Conservation (phyloP, 176 grass and related monocot genomes). For the Microstegium vimineum region DNA sequence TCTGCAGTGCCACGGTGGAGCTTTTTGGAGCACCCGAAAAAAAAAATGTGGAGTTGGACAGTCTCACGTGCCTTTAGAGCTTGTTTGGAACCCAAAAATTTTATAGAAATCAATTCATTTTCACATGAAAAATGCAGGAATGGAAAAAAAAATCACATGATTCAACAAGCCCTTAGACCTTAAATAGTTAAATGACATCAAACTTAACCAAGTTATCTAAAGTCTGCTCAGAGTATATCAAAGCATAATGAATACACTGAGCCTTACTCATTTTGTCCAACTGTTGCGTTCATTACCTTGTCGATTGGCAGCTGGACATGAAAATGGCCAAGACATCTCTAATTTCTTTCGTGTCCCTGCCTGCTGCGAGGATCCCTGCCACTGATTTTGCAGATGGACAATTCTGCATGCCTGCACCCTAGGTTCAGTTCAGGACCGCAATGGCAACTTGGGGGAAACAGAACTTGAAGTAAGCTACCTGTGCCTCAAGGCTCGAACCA, state of each 20-base stretch:
- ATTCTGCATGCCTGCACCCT: neutral
- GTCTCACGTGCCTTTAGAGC: no score
- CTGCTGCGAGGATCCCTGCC: neutral
- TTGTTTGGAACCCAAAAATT: no score
- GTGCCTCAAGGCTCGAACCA: neutral
- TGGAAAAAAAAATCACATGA: no score
- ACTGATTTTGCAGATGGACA: constrained; percentile 2
- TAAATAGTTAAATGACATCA: neutral
- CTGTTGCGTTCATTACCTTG: neutral
- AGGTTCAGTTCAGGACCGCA: neutral
- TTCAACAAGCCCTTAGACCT: no score
- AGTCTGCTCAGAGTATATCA: neutral
- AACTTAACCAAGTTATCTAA: neutral
- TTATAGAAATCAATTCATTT: no score
- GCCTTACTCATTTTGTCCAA: neutral
- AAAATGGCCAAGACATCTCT: neutral
- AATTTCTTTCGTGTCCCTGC: neutral
- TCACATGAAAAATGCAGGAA: no score
- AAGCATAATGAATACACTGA: neutral
- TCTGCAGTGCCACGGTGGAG: neutral
- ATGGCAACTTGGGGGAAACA: neutral
- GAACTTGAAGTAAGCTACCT: neutral
- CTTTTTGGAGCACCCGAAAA: neutral
- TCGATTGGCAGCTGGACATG: neutral
- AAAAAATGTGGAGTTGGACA: neutral